These are phyloP conservation scores for Tuber brumale DNA, from an alignment of 495 filamentous ascomycete species.

Conservation along the genomic window DNA sequence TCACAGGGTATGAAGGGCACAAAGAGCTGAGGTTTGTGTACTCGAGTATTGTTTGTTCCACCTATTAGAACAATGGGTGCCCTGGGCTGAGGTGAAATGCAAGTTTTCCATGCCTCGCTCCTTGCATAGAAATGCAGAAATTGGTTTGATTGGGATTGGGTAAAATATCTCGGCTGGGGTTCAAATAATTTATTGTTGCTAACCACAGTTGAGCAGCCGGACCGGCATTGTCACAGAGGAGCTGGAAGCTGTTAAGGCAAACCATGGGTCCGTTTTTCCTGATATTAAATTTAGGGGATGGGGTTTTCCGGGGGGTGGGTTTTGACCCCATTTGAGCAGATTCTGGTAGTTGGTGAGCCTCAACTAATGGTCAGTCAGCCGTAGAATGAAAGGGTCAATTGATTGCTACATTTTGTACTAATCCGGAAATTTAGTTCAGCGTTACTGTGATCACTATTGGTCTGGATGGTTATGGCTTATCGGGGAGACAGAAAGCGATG, in stretches of 20 bases:
- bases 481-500: not conserved
- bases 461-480: not conserved
- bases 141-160: not conserved
- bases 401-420: not conserved
- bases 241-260: not conserved
- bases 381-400: not conserved
- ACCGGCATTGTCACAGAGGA: not conserved
- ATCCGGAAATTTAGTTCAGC: not conserved
- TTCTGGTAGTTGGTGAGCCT: not conserved
- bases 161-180: not conserved
- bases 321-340: not conserved
- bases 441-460: not conserved
- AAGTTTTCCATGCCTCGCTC: not conserved
- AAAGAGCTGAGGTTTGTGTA: not conserved
- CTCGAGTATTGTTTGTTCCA: not conserved
- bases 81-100: not conserved
- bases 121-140: not conserved
- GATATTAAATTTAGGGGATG: not conserved
- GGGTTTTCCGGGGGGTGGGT: not conserved
- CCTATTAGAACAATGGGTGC: not conserved
- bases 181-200: no score
- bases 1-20: not conserved
- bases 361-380: not conserved
- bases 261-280: not conserved
- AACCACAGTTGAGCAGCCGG: no score